phyloP scores from a whole-genome alignment of 805 yeast species.

The Starmerella asiatica region DNA sequence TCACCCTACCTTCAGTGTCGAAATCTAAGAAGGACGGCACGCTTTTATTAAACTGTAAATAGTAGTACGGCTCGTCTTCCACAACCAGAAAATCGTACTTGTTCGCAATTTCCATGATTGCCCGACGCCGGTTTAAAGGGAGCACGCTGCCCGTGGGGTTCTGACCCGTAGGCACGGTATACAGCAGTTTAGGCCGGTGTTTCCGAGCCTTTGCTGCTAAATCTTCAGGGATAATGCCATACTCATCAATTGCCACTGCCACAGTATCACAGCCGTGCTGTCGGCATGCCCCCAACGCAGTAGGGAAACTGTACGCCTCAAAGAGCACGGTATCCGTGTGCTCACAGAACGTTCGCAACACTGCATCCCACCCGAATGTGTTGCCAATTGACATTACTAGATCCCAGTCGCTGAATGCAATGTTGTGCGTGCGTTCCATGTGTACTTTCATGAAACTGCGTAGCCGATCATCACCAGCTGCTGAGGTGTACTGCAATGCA shows the following conservation, averaged over 20 bases:
- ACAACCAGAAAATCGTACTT: constrained; percentile 73
- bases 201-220: constrained; percentile 45
- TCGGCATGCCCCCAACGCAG: constrained; percentile 68
- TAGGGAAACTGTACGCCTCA: constrained; percentile 74
- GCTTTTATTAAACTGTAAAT: constrained; percentile 70
- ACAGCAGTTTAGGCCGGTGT: constrained; percentile 68
- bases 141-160: constrained; percentile 92
- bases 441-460: constrained; percentile 59
- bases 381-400: constrained; percentile 61
- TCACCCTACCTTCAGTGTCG: constrained; percentile 77
- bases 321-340: constrained; percentile 69
- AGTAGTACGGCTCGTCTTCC: constrained; percentile 97
- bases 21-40: constrained; percentile 61
- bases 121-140: constrained; percentile 58
- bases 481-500: constrained; percentile 81
- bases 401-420: constrained; percentile 58
- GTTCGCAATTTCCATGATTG: constrained; percentile 61
- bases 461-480: constrained; percentile 68
- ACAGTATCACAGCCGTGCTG: constrained; percentile 55
- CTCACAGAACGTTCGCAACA: constrained; percentile 59
- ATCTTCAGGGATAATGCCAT: constrained; percentile 62
- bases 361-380: constrained; percentile 77
- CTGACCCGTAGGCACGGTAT: constrained; percentile 91
- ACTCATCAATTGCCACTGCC: constrained; percentile 64
- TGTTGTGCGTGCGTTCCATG: constrained; percentile 30